phyloP scores from a whole-genome alignment of 345 rosid genomes.

The Arabidopsis arenosa region DNA sequence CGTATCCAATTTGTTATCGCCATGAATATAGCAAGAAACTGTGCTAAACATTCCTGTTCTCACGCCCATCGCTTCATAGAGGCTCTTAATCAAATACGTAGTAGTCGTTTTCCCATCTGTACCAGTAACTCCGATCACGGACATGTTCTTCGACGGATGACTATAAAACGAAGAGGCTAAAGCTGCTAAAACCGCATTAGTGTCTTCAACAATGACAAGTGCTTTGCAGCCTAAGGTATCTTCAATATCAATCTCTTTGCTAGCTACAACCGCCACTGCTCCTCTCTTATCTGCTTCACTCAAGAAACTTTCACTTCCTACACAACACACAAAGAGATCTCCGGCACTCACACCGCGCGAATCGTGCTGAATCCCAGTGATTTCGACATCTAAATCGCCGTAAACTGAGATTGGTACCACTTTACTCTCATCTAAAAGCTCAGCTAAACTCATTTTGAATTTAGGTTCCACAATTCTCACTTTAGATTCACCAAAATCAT shows the following conservation, averaged over 20 bases:
- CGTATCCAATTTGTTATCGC: conserved; percentile 71
- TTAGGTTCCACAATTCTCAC: conserved; percentile 74
- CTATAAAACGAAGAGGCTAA: conserved; percentile 83
- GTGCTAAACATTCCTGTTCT: conserved; percentile 88
- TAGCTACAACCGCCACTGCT: conserved; percentile 92
- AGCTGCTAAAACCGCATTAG: conserved; percentile 75
- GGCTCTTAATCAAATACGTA: conserved; percentile 76
- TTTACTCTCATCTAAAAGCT: conserved; percentile 89
- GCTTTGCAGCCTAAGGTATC: conserved; percentile 90
- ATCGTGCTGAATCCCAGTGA: conserved; percentile 89
- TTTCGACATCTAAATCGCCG: conserved; percentile 86
- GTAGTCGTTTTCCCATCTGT: conserved; percentile 80
- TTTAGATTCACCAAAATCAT: conserved; percentile 62
- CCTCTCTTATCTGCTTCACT: conserved; percentile 98
- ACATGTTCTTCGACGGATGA: conserved; percentile 77
- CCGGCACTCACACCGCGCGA: conserved; percentile 84
- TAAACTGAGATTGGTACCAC: conserved; percentile 87
- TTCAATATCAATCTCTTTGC: conserved; percentile 89
- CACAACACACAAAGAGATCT: conserved; percentile 87
- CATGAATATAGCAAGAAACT: conserved; percentile 72
- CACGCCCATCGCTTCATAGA: conserved; percentile 94
- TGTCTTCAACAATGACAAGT: conserved; percentile 92
- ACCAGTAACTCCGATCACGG: conserved; percentile 83
- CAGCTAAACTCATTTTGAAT: conserved; percentile 80
- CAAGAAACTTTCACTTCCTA: conserved; percentile 66